phyloP scores from a whole-genome alignment of 345 rosid genomes.

The Rhizophora apiculata region DNA sequence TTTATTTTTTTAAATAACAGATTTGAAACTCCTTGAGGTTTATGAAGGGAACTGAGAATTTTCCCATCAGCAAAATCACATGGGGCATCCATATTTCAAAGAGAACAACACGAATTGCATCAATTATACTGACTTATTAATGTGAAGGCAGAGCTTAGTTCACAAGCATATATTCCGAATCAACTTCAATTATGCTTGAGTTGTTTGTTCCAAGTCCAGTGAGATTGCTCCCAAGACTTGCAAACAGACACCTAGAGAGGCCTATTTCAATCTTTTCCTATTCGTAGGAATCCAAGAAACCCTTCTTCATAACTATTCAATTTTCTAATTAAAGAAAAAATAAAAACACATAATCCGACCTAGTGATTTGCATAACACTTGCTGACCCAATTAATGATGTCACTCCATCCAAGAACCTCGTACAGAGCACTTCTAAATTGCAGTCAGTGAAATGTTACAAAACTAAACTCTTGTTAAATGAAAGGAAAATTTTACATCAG shows the following conservation, averaged over 20 bases:
- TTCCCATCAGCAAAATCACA: no score
- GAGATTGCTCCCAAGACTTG: neutral
- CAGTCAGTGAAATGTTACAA: neutral
- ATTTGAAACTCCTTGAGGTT: no score
- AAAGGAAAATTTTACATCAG: neutral
- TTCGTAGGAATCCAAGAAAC: no score
- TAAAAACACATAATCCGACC: neutral
- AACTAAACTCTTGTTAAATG: neutral
- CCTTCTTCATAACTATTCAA: no score
- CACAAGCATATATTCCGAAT: neutral
- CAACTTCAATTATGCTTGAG: neutral
- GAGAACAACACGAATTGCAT: no score
- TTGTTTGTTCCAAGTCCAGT: neutral
- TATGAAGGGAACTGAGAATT: no score
- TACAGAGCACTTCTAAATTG: neutral
- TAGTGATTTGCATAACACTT: neutral
- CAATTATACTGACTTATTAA: no score
- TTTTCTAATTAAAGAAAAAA: neutral
- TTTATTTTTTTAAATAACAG: no score
- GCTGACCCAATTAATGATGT: neutral
- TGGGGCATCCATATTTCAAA: no score
- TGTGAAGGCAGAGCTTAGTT: no score
- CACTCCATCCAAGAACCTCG: neutral
- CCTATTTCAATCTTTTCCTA: neutral
- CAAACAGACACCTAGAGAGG: neutral